Evolutionary conservation across 2,329 filamentous ascomycete genomes (phyloP), one percentile per base, ranked within the genome.

Genomic region (Alternaria consortialis): DNA sequence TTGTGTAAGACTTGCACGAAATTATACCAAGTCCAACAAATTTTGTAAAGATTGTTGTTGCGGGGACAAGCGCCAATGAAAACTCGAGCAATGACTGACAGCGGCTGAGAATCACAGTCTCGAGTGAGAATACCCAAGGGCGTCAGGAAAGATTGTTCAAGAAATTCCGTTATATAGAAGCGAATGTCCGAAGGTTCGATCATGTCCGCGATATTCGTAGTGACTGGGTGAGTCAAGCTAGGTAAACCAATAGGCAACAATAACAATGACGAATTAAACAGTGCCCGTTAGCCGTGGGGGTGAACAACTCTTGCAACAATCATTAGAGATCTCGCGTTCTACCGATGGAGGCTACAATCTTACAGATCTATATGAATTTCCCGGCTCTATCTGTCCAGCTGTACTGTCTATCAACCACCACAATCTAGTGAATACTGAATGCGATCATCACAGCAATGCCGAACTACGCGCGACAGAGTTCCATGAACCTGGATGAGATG

Each of bases 401-500:
- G 17, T 17, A 4, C 17, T 23, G 20, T 23, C 20, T 15, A 48
- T 9, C 13, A 34, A 11, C 17, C 31, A 34, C 7, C 25, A 25
- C 31, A 0, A 25, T 25, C 13, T 48, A 36, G 31, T 5, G 29
- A 36, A 48, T 1, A 36, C 32, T 17, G 46, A 25, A 48, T 48
- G 46, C 12, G 15, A 48, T 48, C 46, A 31, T 23, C 17, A 48
- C 31, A 37, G 54, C 37, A 23, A 57, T 62, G 59, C 54, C 48
- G 3, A 53, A 50, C 27, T 58, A 43, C 32, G 55, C 36, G 34
- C 57, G 57, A 37, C 43, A 40, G 23, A 56, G 57, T 31, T 39
- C 48, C 20, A 31, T 60, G 29, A 36, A 60, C 29, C 37, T 60
- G 13, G 51, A 60, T 8, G 57, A 60, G 13, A 47, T 53, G 5